Evolutionary conservation across 176 grass and related monocot species (phyloP).

Genomic region (Guadua angustifolia): DNA sequence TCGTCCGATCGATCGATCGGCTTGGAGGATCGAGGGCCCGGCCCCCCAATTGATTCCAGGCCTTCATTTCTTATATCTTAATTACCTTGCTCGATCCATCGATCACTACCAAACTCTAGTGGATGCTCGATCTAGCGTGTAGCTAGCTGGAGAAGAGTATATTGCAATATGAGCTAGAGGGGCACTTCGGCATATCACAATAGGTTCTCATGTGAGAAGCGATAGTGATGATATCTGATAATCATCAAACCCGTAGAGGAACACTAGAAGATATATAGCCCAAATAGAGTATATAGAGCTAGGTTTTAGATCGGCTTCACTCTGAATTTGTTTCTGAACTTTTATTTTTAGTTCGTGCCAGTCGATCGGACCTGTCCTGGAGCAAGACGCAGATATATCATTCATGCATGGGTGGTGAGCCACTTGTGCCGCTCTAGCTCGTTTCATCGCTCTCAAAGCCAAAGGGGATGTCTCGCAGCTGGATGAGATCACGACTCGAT

Average conservation of each 20-base stretch:
- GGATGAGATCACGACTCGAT: neutral
- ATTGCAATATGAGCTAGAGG: too few relatives aligned
- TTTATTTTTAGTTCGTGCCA: neutral
- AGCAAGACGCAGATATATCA: neutral
- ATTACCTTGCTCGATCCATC: neutral
- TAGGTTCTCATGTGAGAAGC: too few relatives aligned
- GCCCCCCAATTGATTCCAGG: neutral
- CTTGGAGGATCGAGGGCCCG: neutral
- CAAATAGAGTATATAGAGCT: neutral
- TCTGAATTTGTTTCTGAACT: neutral
- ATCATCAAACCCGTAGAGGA: too few relatives aligned
- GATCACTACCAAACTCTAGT: neutral
- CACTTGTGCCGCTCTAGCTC: neutral
- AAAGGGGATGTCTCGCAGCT: neutral
- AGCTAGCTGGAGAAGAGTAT: neutral
- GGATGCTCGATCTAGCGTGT: neutral
- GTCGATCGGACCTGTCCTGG: neutral
- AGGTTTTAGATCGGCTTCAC: neutral
- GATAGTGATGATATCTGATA: too few relatives aligned
- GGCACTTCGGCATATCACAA: too few relatives aligned
- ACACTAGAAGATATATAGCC: neutral
- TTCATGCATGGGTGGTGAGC: neutral
- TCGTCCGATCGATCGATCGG: neutral
- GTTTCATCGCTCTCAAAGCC: conserved; percentile 18
- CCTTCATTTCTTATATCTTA: neutral